A percentile compares a stretch with the other conserved stretches of the same genome.
These are phyloP conservation scores for Elongisporangium anandrum DNA, from an alignment of 352 stramenopile genomes.

Conservation along the genomic window DNA sequence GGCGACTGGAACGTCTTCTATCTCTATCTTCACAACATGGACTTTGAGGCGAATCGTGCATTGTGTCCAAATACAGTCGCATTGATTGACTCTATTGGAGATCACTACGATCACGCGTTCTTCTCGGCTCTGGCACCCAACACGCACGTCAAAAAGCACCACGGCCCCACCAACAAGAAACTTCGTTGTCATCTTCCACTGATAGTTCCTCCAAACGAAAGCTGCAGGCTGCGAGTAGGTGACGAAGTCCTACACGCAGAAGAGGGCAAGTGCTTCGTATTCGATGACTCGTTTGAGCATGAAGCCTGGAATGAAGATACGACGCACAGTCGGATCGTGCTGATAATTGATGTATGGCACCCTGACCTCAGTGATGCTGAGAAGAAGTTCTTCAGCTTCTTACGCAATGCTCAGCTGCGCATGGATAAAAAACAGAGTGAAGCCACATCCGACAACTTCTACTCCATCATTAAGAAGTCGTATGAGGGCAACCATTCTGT, in stretches of 20 bases:
- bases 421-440: constrained; percentile 47
- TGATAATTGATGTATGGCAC: constrained; percentile 96
- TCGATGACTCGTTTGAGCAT: constrained; percentile 99
- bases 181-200: constrained; percentile 84
- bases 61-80: constrained; percentile 59
- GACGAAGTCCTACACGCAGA: constrained; percentile 60
- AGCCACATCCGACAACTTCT: constrained; percentile 55
- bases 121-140: constrained; percentile 80
- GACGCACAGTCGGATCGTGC: constrained; percentile 80
- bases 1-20: constrained; percentile 90
- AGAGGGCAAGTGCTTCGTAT: constrained; percentile 93
- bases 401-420: constrained; percentile 66
- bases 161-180: constrained; percentile 92
- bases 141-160: constrained; percentile 79
- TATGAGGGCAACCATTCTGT: constrained; percentile 11
- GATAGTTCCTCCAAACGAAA: constrained; percentile 51
- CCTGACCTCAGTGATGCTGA: constrained; percentile 88
- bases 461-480: constrained; percentile 62
- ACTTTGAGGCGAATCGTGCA: constrained; percentile 64
- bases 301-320: constrained; percentile 95
- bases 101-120: constrained; percentile 81
- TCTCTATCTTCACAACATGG: constrained; percentile 82
- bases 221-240: constrained; percentile 69
- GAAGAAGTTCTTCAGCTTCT: constrained; percentile 82
- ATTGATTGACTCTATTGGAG: constrained; percentile 52